Percentiles rank a stretch among this genome's conserved stretches.
These are phyloP conservation scores for Phellinidium pouzarii DNA, from an alignment of 1,284 basidiomycete species.

Conservation along the genomic window DNA sequence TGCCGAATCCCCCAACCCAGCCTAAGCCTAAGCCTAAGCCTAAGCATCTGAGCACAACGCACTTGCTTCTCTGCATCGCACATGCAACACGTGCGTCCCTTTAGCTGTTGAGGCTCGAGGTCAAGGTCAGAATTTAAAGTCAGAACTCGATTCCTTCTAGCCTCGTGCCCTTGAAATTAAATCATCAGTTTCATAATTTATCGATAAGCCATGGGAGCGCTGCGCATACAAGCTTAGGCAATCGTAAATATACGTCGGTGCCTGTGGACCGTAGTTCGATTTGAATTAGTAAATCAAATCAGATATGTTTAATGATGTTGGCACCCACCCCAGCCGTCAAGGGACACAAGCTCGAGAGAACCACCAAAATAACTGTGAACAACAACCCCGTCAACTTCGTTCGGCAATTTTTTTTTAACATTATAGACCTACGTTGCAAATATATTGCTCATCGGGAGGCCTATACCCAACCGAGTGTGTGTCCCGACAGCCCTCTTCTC, in stretches of 20 bases:
- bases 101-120: too few relatives aligned
- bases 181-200: neutral
- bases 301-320: neutral
- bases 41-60: too few relatives aligned
- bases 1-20: too few relatives aligned
- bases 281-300: neutral
- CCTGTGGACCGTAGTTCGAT: constrained; percentile 36
- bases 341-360: constrained; percentile 69
- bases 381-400: constrained; percentile 5
- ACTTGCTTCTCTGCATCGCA: too few relatives aligned
- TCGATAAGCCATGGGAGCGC: constrained; percentile 25
- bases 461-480: constrained; percentile 67
- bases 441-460: constrained; percentile 80
- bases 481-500: constrained; percentile 43
- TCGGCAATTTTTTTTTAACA: neutral
- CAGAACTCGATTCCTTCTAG: constrained; percentile 75
- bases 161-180: constrained; percentile 60
- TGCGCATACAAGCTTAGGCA: constrained; percentile 66
- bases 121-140: neutral
- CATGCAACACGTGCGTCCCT: too few relatives aligned
- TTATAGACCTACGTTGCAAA: constrained; percentile 58
- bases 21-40: too few relatives aligned
- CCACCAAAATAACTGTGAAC: constrained; percentile 69
- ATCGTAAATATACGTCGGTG: constrained; percentile 73
- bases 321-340: constrained; percentile 79